Base-by-base conservation (phyloP, 768 basidiomycete genomes). In the Naganishia friedmannii region DNA sequence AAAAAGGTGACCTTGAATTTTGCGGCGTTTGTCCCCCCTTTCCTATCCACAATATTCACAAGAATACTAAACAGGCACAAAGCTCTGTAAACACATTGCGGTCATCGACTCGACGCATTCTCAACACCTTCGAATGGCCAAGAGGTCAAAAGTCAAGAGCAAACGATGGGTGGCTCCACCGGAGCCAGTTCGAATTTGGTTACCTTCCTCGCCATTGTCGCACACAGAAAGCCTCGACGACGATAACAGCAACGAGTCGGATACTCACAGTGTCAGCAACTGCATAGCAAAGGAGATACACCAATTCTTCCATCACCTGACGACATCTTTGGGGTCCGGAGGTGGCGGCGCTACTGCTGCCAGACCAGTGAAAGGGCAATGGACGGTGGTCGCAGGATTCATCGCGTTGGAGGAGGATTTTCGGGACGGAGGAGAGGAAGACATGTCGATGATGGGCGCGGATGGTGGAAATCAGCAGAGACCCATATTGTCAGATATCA, bases 311-410 rank as follows among this genome's bases (percentile, higher is more conserved):
- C 37, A 63, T 10, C 28, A 45, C 17, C 17, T 63, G 23, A 63
- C 60, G 26, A 45, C 39, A 26, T 45, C 60, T 12, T 26, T 4
- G n/a, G 60, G 42, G 19, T 45, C 37, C 26, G 60, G 60, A 45
- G 60, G 60, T 9, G 60, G 60, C 1, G 60, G 60, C 15, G 60
- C 42, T n/a, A 63, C 60, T 3, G 69, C 69, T 39, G 66, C 66
- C 42, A 53, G 45, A 65, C 69, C 69, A 1, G 29, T 8, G 13
- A 32, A n/a, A 1, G 60, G 69, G 0, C 69, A 70, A 28, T 70
- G 69, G 69, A 70, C 69, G 29, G 69, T 70, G 21, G 48, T 70
- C 3, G 69, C 69, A 8, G 48, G 48, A 26, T 70, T 70, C 39
- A 29, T 70, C 2, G 46, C 53, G 3, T 39, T 51, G 28, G 37